Percentiles rank a stretch among this genome's conserved stretches.
Evolutionary conservation across 1,284 basidiomycete genomes (phyloP).

Genomic region (Cutaneotrichosporon mucoides): DNA sequence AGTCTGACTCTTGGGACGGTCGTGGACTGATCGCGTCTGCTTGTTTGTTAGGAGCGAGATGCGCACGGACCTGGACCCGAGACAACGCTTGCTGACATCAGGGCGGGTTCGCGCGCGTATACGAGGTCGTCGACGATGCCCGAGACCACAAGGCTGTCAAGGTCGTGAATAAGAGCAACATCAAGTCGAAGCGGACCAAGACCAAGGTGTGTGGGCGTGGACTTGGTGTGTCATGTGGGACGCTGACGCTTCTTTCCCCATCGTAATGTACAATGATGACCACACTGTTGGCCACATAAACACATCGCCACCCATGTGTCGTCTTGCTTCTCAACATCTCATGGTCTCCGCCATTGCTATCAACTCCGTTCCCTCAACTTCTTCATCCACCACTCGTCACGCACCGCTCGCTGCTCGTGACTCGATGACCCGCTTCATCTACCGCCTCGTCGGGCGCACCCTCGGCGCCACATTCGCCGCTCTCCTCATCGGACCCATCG

Average conservation of each 20-base stretch:
- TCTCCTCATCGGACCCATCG: background rate
- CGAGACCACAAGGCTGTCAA: constrained; percentile 73
- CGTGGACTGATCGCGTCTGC: background rate
- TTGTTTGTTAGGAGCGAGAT: background rate
- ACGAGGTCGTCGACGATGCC: constrained; percentile 70
- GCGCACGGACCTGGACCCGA: background rate
- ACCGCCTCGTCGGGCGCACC: background rate
- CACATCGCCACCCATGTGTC: no score
- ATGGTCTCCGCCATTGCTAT: no score
- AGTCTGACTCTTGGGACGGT: no score
- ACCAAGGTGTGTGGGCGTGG: constrained; percentile 62
- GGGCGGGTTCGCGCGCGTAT: constrained; percentile 88
- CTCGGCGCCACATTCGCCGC: constrained; percentile 6
- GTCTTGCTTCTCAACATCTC: no score
- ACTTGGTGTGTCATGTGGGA: no score
- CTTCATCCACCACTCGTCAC: background rate
- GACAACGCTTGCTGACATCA: constrained; percentile 36
- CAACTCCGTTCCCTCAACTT: background rate
- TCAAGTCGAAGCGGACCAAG: constrained; percentile 86
- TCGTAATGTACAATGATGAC: no score
- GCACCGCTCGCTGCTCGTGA: no score
- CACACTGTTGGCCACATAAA: no score
- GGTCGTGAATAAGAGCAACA: constrained; percentile 75
- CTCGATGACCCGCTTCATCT: background rate
- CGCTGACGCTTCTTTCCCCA: no score